These are phyloP conservation scores for Cenococcum geophilum DNA, from an alignment of 495 filamentous ascomycete genomes.

Conservation along the genomic window DNA sequence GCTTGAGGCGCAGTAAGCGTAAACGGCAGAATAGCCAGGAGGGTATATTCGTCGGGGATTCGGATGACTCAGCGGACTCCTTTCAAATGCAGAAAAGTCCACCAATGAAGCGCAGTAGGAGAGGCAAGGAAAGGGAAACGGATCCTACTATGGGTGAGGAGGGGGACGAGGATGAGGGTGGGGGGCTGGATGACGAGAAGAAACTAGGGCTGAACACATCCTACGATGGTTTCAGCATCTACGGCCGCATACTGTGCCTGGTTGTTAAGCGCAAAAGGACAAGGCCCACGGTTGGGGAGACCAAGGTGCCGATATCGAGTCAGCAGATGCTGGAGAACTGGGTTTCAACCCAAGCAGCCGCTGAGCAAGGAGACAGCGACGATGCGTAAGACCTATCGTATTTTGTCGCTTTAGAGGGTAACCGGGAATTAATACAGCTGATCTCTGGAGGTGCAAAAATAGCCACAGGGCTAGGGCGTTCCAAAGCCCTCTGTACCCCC, in stretches of 20 bases:
- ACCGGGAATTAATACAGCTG: slow-evolving; percentile 5
- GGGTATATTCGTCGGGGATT: slow-evolving; percentile 6
- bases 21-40: slow-evolving; percentile 16
- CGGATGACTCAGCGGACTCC: slow-evolving; percentile 18
- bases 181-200: slow-evolving; percentile 70
- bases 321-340: slow-evolving; percentile 90
- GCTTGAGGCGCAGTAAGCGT: slow-evolving; percentile 8
- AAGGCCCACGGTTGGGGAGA: slow-evolving; percentile 34
- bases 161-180: slow-evolving; percentile 14
- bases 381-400: slow-evolving; percentile 35
- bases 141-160: background rate
- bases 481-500: background rate
- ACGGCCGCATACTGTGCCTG: slow-evolving; percentile 82
- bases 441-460: slow-evolving; percentile 6
- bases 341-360: slow-evolving; percentile 54
- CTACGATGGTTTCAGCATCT: slow-evolving; percentile 94
- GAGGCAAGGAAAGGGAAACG: slow-evolving; percentile 20
- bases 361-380: slow-evolving; percentile 36
- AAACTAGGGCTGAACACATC: slow-evolving; percentile 75
- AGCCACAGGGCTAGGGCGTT: slow-evolving; percentile 3
- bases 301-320: slow-evolving; percentile 41
- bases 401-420: background rate
- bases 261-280: slow-evolving; percentile 69
- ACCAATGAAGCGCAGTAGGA: slow-evolving; percentile 47
- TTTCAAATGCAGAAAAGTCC: slow-evolving; percentile 27